Evolutionary conservation across 768 basidiomycete genomes (phyloP), one percentile per base, ranked within the genome.

Genomic region (Mycena venus): DNA sequence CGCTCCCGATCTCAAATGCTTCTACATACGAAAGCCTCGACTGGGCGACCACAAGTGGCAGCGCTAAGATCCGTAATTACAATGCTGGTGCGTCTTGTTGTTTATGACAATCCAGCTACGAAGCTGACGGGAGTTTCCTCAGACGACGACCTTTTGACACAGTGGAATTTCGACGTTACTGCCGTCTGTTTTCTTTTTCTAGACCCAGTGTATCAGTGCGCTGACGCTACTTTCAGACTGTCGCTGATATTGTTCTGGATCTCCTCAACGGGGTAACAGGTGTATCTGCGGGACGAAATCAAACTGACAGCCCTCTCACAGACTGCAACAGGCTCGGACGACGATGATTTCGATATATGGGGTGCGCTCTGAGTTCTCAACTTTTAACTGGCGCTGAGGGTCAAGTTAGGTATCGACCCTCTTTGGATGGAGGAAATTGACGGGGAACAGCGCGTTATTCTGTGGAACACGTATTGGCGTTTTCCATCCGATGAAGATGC

Each of bases 231-330:
- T 27, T 67, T 64, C 38, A 77, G 71, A 73, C 78, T 5, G 70
- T 79, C n/a, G 76, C 76, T 27, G 78, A 79, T 40, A 79, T 79
- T 56, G 76, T 79, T 23, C 72, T 75, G 4, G 78, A 79, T 73
- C 69, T 79, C 15, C 51, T 79, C 34, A 79, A 79, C 44, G 78
- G 78, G 15, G 78, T 79, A 27, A 70, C 49, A 32, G 8, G 0
- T 51, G 11, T 31, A 40, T 44, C n/a, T 42, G 15, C 15, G 15
- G 27, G 21, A 25, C 32, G 12, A 29, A 31, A 58, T 17, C 27
- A 32, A 27, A 9, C 29, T 69, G 15, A 73, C 34, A 12, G 1
- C 12, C 9, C 11, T 31, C 21, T 38, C 6, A 19, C 36, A 79
- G 78, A 79, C 78, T 36, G 78, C 74, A 0, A 74, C 76, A 7